These are phyloP conservation scores for Juncus effusus DNA, from an alignment of 176 grass and related monocot genomes.

Conservation along the genomic window DNA sequence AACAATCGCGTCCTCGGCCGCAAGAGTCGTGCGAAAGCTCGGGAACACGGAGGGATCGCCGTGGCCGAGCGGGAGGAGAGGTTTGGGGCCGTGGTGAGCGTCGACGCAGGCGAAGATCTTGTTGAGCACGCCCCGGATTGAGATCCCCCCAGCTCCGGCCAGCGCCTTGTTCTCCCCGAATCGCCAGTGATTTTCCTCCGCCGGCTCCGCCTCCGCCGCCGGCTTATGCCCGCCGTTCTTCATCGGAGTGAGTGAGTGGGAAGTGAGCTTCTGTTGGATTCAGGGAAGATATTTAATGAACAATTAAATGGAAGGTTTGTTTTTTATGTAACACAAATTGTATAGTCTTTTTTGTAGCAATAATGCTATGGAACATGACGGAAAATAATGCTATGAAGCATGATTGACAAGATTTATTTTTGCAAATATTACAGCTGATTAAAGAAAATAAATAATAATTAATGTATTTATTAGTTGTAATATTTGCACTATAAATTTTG, in stretches of 20 bases:
- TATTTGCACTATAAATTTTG: no score
- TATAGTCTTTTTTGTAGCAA: no score
- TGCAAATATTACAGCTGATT: no score
- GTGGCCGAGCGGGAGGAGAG: conserved; percentile 45
- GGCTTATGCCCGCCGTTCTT: conserved; percentile 8
- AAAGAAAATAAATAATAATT: no score
- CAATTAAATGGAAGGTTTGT: no score
- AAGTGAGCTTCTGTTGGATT: no score
- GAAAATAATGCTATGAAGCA: no score
- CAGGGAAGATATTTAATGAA: no score
- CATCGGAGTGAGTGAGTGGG: conserved; percentile 22
- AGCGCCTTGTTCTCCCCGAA: conserved; percentile 31
- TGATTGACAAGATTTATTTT: no score
- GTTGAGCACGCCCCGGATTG: conserved; percentile 49
- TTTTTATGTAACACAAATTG: no score
- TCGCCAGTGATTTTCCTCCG: conserved; percentile 17
- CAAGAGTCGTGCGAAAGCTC: conserved; percentile 37
- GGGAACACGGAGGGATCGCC: conserved; percentile 55
- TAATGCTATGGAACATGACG: no score
- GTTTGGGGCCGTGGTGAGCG: conserved; percentile 22
- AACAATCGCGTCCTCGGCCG: conserved; percentile 50
- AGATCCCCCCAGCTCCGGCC: conserved; percentile 20
- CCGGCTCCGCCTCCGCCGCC: neutral
- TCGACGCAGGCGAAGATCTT: conserved; percentile 48
- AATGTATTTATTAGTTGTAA: no score